Evolutionary conservation across 139 green algal species (phyloP), one percentile per base, ranked within the genome.

Genomic region (Haematococcus sp.): DNA sequence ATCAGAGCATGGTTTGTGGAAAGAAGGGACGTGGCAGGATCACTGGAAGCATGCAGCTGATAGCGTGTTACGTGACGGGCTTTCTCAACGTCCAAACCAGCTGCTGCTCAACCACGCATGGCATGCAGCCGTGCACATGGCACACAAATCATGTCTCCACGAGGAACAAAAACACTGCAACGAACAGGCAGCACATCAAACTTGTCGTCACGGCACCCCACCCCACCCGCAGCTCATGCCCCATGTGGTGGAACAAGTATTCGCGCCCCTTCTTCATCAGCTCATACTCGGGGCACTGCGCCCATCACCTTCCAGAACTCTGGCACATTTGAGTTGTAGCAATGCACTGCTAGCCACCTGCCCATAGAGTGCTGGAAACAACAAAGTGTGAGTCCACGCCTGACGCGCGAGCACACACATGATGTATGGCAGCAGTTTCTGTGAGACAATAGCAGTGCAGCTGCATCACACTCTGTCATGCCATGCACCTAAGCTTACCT

Each of bases 291-390:
- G n/a, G 23, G 63, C 34, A 17, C 3, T 4, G 63, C 63, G 5
- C 63, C 63, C 22, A 70, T 51, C 13, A 56, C 63, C 3, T 56
- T 58, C 32, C 52, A 70, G 22, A 70, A 70, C 19, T 70, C 63
- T 34, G 63, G 63, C 7, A 35, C 52, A 35, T 33, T 33, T 17
- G 35, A 20, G 35, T 20, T 52, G 35, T 35, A 35, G 63, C 63
- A 56, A 70, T 70, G 63, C 63, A 56, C 32, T 15, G 52, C 63
- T 20, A 70, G 63, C 63, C 63, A 70, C 63, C 63, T 70, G 40
- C 4, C 19, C 3, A 9, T 35, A 11, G 19, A 25, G 23, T 13
- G 15, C 9, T 27, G 7, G 52, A 32, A 27, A 61, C 4, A 20
- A 61, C 15, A 23, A 55, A 17, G 15, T 55, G 46, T 61, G 54